Percentiles rank a stretch among this genome's conserved stretches.
These are phyloP conservation scores for Hyparrhenia diplandra DNA, from an alignment of 176 grass and related monocot genomes.

Conservation along the genomic window DNA sequence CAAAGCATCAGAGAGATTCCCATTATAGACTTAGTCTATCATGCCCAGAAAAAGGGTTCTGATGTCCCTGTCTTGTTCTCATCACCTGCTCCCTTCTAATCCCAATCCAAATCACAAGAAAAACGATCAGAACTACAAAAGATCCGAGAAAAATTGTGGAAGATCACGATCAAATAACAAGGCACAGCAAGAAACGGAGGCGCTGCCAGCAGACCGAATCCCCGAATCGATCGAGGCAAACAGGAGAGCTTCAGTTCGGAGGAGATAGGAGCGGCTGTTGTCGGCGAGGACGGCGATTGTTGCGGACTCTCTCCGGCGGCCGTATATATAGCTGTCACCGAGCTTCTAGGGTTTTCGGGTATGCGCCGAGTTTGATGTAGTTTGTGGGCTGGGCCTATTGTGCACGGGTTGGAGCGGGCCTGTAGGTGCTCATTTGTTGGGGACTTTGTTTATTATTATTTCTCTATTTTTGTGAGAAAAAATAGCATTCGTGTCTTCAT, in stretches of 20 bases:
- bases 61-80: conserved; percentile 77
- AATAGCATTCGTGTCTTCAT: too few relatives aligned
- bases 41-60: conserved; percentile 31
- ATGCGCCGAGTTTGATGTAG: neutral
- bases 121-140: accelerated
- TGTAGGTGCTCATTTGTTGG: neutral
- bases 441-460: too few relatives aligned
- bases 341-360: neutral
- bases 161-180: neutral
- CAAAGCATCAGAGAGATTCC: conserved; percentile 77
- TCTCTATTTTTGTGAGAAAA: too few relatives aligned
- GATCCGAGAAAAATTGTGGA: neutral
- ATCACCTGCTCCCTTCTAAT: conserved; percentile 34
- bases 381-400: neutral
- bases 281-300: neutral
- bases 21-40: conserved; percentile 53
- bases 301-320: neutral
- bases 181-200: neutral
- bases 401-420: neutral
- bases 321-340: neutral
- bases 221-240: neutral
- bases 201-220: neutral
- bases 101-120: neutral
- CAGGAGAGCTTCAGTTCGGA: neutral
- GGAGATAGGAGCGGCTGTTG: neutral